A percentile compares a stretch with the other conserved stretches of the same genome.
Evolutionary conservation across 192 early-diverging fungal genomes (phyloP).

Genomic region (Linnemannia schmuckeri): DNA sequence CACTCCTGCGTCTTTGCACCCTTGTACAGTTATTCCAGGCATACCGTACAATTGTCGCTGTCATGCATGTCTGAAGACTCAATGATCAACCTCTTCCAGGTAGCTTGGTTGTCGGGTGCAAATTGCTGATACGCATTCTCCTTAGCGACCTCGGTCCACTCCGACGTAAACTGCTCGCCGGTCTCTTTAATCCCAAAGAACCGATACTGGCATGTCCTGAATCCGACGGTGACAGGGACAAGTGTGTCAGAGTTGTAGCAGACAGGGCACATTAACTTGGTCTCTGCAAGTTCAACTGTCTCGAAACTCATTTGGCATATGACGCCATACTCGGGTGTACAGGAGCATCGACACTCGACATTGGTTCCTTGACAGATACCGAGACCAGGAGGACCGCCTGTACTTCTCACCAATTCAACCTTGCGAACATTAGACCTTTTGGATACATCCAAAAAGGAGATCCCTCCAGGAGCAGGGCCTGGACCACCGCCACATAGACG

Average conservation of each 20-base stretch:
- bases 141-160: not conserved
- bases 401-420: not conserved
- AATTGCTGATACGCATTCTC: constrained; percentile 17
- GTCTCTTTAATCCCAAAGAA: constrained; percentile 16
- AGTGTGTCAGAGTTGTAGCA: not conserved
- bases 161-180: constrained; percentile 7
- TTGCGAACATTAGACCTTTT: not conserved
- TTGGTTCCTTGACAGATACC: not conserved
- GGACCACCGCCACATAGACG: not conserved
- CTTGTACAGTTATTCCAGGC: not conserved
- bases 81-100: constrained; percentile 12
- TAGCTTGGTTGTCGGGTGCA: not conserved
- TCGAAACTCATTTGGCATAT: constrained; percentile 3
- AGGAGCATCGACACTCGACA: constrained; percentile 21
- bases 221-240: constrained; percentile 21
- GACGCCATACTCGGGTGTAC: constrained; percentile 5
- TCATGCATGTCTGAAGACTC: not conserved
- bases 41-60: not conserved
- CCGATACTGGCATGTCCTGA: constrained; percentile 22
- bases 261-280: constrained; percentile 11
- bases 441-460: constrained; percentile 2
- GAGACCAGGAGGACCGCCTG: not conserved
- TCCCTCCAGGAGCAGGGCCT: not conserved
- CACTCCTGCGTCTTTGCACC: too few relatives aligned
- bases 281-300: not conserved